These are phyloP conservation scores for Carallia pectinifolia DNA, from an alignment of 345 rosid genomes.

Conservation along the genomic window DNA sequence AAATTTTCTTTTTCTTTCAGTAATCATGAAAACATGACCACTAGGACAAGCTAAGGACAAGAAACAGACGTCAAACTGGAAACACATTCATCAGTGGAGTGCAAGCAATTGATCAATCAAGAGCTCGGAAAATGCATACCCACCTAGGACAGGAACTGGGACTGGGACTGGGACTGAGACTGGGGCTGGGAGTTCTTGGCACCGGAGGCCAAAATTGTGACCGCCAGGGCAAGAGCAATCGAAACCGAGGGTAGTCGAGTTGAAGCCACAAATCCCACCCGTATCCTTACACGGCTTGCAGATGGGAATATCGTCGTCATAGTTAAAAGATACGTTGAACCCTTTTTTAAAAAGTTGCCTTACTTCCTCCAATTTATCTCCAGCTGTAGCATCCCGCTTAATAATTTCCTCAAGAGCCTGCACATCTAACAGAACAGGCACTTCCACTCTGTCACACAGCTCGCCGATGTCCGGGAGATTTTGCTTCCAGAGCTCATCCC, in stretches of 20 bases:
- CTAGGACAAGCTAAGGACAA: too few relatives aligned
- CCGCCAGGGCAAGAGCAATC: constrained; percentile 33
- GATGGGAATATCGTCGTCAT: rapidly evolving
- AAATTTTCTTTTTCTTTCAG: too few relatives aligned
- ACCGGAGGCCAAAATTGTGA: not conserved
- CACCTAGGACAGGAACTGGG: not conserved
- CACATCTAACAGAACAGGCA: not conserved
- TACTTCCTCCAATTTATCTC: not conserved
- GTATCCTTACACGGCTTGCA: constrained; percentile 32
- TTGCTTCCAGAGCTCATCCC: not conserved
- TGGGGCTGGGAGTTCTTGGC: not conserved
- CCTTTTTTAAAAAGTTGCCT: constrained; percentile 9
- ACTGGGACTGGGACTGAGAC: too few relatives aligned
- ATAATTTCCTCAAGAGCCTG: too few relatives aligned
- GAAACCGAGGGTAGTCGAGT: constrained; percentile 13
- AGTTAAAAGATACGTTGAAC: constrained; percentile 24
- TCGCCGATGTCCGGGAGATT: rapidly evolving
- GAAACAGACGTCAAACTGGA: too few relatives aligned
- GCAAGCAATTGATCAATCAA: too few relatives aligned
- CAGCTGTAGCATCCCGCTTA: not conserved
- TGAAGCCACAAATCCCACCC: constrained; percentile 47
- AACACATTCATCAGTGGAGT: too few relatives aligned
- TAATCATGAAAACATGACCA: too few relatives aligned
- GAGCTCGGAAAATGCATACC: not conserved
- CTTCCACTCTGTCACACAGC: not conserved